A percentile compares a stretch with the other conserved stretches of the same genome.
Conservation (phyloP, 345 rosid species). For the Turritis glabra region DNA sequence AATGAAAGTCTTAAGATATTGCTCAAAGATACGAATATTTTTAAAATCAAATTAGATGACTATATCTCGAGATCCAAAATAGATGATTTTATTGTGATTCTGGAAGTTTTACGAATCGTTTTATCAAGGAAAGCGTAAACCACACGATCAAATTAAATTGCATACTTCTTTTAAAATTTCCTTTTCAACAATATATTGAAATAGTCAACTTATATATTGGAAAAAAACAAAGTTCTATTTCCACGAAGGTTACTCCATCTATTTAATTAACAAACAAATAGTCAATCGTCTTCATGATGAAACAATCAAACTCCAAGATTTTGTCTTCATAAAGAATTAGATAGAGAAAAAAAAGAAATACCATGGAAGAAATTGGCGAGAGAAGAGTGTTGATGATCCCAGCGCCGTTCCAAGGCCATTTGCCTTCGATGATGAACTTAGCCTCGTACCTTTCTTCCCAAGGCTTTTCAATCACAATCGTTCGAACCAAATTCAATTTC, state of each 20-base stretch:
- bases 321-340: neutral
- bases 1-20: too few relatives aligned
- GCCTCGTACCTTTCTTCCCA: constrained; percentile 50
- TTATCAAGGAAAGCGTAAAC: neutral
- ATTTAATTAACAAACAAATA: neutral
- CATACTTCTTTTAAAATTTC: neutral
- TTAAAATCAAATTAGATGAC: neutral
- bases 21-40: neutral
- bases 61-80: neutral
- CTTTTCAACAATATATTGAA: neutral
- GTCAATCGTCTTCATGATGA: neutral
- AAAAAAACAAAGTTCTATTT: neutral
- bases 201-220: neutral
- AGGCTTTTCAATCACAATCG: constrained; percentile 57
- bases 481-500: constrained; percentile 44
- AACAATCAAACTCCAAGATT: neutral
- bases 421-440: constrained; percentile 65
- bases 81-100: neutral
- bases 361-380: constrained; percentile 6
- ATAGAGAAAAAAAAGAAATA: neutral
- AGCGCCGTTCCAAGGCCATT: constrained; percentile 60
- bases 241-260: neutral
- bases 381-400: constrained; percentile 50
- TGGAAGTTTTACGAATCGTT: neutral
- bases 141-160: neutral